These are phyloP conservation scores for Chaetomidium leptoderma DNA, from an alignment of 495 filamentous ascomycete genomes.

Conservation along the genomic window DNA sequence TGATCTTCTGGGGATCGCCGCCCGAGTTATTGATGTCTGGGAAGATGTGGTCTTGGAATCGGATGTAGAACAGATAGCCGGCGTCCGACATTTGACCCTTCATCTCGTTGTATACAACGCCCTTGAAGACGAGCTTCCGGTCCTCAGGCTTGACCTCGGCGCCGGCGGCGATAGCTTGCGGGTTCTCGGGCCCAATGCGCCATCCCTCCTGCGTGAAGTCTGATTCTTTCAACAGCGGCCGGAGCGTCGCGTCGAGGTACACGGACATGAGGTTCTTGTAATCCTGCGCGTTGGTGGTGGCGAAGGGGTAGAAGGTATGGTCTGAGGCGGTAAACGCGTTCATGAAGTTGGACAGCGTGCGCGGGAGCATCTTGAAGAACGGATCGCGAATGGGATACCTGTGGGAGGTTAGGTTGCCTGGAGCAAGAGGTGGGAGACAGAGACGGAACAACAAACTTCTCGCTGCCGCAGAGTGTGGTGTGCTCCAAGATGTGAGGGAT, in stretches of 20 bases:
- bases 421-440: not conserved
- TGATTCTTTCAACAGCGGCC: slow-evolving; percentile 79
- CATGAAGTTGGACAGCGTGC: slow-evolving; percentile 98
- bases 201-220: slow-evolving; percentile 97
- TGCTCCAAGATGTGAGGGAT: slow-evolving; percentile 97
- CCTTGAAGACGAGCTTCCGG: slow-evolving; percentile 83
- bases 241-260: slow-evolving; percentile 89
- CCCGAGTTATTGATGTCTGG: slow-evolving; percentile 93
- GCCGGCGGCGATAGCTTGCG: slow-evolving; percentile 48
- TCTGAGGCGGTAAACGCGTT: slow-evolving; percentile 95
- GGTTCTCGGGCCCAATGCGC: slow-evolving; percentile 90
- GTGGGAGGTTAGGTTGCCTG: slow-evolving; percentile 24
- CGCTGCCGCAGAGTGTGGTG: slow-evolving; percentile 92
- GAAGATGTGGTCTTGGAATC: slow-evolving; percentile 90
- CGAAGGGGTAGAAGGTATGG: slow-evolving; percentile 97
- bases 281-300: slow-evolving; percentile 93
- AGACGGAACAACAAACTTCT: slow-evolving; percentile 59
- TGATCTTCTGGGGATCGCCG: slow-evolving; percentile 92
- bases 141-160: slow-evolving; percentile 39
- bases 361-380: slow-evolving; percentile 99
- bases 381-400: slow-evolving; percentile 95
- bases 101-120: slow-evolving; percentile 99
- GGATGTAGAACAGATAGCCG: slow-evolving; percentile 90
- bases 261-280: slow-evolving; percentile 95
- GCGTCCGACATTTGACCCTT: slow-evolving; percentile 98